Base-by-base conservation (phyloP, 225 moss, liverwort and hornwort genomes). In the Marchantia polymorpha region DNA sequence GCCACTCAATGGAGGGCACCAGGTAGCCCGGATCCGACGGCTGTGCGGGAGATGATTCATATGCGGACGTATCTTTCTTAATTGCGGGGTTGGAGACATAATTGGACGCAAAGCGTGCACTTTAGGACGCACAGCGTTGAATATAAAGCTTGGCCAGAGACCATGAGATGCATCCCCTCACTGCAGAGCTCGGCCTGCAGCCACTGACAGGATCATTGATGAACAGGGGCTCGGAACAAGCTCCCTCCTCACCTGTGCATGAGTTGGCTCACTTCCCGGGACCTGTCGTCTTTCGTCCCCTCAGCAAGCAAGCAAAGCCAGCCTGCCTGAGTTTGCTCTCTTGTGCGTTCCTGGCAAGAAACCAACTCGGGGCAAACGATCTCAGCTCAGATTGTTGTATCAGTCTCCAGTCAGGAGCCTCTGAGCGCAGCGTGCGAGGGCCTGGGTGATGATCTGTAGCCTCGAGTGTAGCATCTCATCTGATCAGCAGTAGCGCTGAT, bases 121-220 rank as follows among this genome's bases (percentile, higher is more conserved):
- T 72, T 52, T n/a, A 72, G 72, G 52, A 12, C 52, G 23, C 52
- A 23, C 49, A 22, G 13, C 72, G 51, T 72, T 13, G 25, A 72
- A 14, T 72, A 52, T 52, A 72, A 72, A 52, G 51, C 13, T 19
- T 12, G 12, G 16, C 22, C n/a, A 72, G 25, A 16, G 1, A n/a
- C 0, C 23, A 49, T 70, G 70, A 19, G 20, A 30, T 14, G 20
- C 47, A 27, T 47, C 17, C 48, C 20, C 3, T 8, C 19, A 22
- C 72, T 23, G 50, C 22, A 19, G 23, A 23, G 23, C 7, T 69
- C 69, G 9, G 23, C 3, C 51, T 51, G 51, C 12, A 72, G 48
- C 51, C 23, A 52, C 72, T 72, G 72, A 72, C 72, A 72, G 51
- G 51, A 23, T 52, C 72, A 72, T 72, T 72, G 72, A 72, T 72